Base-by-base conservation (phyloP, 2,329 filamentous ascomycete species). In the Pseudonectria buxi region DNA sequence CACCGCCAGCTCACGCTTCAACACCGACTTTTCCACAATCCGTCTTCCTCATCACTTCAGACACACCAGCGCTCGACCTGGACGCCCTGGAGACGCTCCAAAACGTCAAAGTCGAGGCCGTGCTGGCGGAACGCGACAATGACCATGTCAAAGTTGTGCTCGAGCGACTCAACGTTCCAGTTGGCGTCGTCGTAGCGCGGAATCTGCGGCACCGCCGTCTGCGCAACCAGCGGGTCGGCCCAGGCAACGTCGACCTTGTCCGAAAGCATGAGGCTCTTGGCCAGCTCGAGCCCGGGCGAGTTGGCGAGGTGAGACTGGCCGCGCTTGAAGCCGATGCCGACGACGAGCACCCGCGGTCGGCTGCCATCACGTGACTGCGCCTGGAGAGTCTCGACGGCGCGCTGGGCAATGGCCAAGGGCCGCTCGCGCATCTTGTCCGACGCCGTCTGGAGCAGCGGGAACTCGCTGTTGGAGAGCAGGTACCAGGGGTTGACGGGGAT, bases 401-500 rank as follows among this genome's bases (percentile, higher is more conserved):
- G 55, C 13, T 57, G 50, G 1, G 62, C 67, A 10, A 69, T 57
- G 2, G 51, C 47, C 1, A 51, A 55, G 1, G 70, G 70, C 7
- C 69, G 59, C 4, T 54, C 51, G 26, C 57, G 55, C 65, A 69
- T 72, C 30, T 51, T 61, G 32, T 65, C 62, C 1, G 66, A 62
- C 0, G 68, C 69, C 3, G 57, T 50, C 30, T 63, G 47, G 3
- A 74, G 55, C 0, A 75, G 50, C 3, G 71, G 71, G 30, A 74
- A 64, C 4, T 56, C 48, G 43, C 57, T 65, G 45, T 67, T 72
- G 14, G 63, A 63, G 9, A 75, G 54, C 13, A 76, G 56, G 43
- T 75, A 75, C 55, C 65, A 65, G 1, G 71, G 72, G 39, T 76
- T 76, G 41, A 75, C 63, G 0, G 72, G 72, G 38, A 76, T 75